Evolutionary conservation across 2,329 filamentous ascomycete species (phyloP).

Genomic region (Onygenales sp.): DNA sequence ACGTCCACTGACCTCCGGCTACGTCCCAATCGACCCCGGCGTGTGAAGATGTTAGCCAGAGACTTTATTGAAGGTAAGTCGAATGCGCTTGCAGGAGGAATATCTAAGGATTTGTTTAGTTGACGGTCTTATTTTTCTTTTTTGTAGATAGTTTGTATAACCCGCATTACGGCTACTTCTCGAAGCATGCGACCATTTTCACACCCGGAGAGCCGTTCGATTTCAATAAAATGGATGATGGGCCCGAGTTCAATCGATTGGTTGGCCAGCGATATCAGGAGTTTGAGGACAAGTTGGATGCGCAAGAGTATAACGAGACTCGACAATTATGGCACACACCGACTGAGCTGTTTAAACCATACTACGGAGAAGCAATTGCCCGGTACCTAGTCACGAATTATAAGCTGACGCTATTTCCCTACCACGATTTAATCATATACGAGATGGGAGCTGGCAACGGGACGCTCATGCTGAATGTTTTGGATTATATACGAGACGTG

Average conservation of each 20-base stretch:
- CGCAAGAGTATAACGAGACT: constrained; percentile 58
- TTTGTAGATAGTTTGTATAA: constrained; percentile 80
- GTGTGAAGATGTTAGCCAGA: constrained; percentile 92
- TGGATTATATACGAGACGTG: constrained; percentile 86
- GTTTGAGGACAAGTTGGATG: constrained; percentile 84
- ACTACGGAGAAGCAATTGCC: constrained; percentile 96
- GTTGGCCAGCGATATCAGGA: constrained; percentile 73
- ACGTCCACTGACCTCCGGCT: constrained; percentile 68
- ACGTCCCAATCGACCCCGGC: constrained; percentile 65
- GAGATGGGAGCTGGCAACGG: constrained; percentile 97
- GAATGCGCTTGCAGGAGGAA: not conserved
- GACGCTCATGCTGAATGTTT: constrained; percentile 94
- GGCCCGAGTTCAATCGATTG: constrained; percentile 70
- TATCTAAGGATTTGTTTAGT: not conserved
- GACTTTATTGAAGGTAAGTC: constrained; percentile 87
- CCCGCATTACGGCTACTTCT: constrained; percentile 90
- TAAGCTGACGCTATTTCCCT: constrained; percentile 85
- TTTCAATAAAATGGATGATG: constrained; percentile 72
- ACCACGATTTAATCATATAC: constrained; percentile 95
- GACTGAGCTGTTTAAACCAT: constrained; percentile 90
- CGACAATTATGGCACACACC: constrained; percentile 97
- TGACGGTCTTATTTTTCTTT: constrained; percentile 2
- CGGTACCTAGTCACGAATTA: constrained; percentile 94
- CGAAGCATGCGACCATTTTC: constrained; percentile 94
- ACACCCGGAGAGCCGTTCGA: constrained; percentile 83